Percentiles rank a stretch among this genome's conserved stretches.
These are phyloP conservation scores for Jacaranda copaia DNA, from an alignment of 257 asterid species.

Conservation along the genomic window DNA sequence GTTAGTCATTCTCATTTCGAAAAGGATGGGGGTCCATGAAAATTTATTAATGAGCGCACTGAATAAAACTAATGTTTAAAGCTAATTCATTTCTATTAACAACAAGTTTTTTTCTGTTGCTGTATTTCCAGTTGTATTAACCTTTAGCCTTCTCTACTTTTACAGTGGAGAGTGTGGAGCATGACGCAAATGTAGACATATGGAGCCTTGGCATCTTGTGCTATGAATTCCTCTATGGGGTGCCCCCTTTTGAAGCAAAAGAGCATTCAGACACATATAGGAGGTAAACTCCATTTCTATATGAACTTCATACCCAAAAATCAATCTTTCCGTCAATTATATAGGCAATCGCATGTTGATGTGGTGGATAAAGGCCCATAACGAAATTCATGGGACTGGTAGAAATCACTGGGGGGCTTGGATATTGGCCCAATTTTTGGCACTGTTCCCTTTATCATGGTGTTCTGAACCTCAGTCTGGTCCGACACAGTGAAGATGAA, in stretches of 20 bases:
- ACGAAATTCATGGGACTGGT: background rate
- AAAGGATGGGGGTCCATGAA: background rate
- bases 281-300: slow-evolving; percentile 48
- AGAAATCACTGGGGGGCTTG: background rate
- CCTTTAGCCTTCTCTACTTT: slow-evolving; percentile 28
- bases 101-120: background rate
- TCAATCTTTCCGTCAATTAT: background rate
- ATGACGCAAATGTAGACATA: slow-evolving; percentile 92
- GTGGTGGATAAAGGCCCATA: background rate
- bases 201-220: slow-evolving; percentile 97
- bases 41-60: background rate
- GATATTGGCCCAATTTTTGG: no score
- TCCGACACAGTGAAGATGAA: no score
- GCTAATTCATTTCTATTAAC: background rate
- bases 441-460: no score
- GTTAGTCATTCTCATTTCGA: slow-evolving; percentile 2
- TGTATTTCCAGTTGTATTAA: background rate
- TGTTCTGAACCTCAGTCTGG: no score
- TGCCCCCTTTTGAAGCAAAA: slow-evolving; percentile 82
- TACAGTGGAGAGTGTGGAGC: slow-evolving; percentile 95
- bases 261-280: slow-evolving; percentile 87
- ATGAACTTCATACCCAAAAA: background rate
- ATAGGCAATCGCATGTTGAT: background rate
- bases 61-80: background rate
- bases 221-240: slow-evolving; percentile 79